Percentiles rank a stretch among this genome's conserved stretches.
Evolutionary conservation across 371 early-diverging fungal species (phyloP).

Genomic region (Circinella minor): DNA sequence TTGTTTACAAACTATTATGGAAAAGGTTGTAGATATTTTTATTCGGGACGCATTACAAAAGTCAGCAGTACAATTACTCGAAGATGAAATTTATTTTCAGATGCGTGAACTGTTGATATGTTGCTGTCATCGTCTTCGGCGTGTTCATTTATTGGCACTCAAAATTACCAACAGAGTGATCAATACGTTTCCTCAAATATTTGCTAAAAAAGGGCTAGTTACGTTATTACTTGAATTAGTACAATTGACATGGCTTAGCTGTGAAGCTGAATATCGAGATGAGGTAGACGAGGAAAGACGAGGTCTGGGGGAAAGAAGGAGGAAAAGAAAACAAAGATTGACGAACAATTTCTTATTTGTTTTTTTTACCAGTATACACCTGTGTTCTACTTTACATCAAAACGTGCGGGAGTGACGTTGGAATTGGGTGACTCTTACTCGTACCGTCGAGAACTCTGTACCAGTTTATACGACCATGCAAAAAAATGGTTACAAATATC

Average conservation of each 20-base stretch:
- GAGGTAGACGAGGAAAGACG: constrained; percentile 41
- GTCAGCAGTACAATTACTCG: constrained; percentile 51
- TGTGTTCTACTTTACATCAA: constrained; percentile 72
- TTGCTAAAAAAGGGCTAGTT: constrained; percentile 69
- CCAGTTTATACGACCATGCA: constrained; percentile 67
- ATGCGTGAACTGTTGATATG: constrained; percentile 64
- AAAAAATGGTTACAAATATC: constrained; percentile 71
- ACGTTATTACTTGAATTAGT: constrained; percentile 74
- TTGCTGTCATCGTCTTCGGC: constrained; percentile 70
- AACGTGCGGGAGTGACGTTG: constrained; percentile 66
- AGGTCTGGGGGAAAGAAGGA: too few relatives aligned
- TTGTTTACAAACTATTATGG: constrained; percentile 78
- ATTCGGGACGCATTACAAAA: constrained; percentile 58
- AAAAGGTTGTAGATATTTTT: constrained; percentile 54
- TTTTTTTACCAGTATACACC: constrained; percentile 61
- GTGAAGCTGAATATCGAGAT: constrained; percentile 80
- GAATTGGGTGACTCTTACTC: constrained; percentile 78
- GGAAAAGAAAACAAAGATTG: too few relatives aligned
- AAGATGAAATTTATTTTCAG: constrained; percentile 57
- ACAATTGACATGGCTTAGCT: constrained; percentile 79
- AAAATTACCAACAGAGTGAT: constrained; percentile 61
- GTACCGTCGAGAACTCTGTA: constrained; percentile 73
- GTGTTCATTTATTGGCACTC: constrained; percentile 64
- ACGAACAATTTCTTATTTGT: too few relatives aligned
- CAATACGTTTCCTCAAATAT: constrained; percentile 68